A percentile compares a stretch with the other conserved stretches of the same genome.
These are phyloP conservation scores for Eucalyptus albens DNA, from an alignment of 345 rosid genomes.

Conservation along the genomic window DNA sequence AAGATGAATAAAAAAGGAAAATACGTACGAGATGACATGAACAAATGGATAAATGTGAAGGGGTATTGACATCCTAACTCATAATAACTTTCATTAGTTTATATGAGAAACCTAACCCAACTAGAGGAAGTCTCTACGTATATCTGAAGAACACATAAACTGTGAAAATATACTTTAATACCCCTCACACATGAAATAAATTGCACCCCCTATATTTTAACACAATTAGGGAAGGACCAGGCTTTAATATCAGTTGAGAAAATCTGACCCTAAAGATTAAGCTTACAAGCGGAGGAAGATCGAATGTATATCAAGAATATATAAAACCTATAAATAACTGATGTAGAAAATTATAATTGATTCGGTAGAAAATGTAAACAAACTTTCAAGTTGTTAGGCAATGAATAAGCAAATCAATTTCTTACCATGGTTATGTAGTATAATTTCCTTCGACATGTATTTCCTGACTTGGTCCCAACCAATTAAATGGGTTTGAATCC, in stretches of 20 bases:
- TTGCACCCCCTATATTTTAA: background rate
- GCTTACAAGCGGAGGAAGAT: background rate
- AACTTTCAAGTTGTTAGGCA: background rate
- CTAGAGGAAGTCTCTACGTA: background rate
- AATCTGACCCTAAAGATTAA: background rate
- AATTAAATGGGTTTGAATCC: background rate
- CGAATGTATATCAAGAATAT: background rate
- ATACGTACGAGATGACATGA: background rate
- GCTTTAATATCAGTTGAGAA: background rate
- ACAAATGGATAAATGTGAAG: background rate
- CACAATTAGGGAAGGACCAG: background rate
- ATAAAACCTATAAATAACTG: background rate
- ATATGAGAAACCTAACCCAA: background rate
- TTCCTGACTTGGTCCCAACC: background rate
- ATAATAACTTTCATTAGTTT: background rate
- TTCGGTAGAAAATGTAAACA: background rate
- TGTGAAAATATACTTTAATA: background rate
- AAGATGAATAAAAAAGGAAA: background rate
- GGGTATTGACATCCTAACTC: background rate
- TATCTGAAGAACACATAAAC: background rate
- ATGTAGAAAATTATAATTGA: background rate
- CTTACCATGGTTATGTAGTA: background rate
- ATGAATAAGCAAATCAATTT: background rate
- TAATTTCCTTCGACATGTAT: background rate
- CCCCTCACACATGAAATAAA: background rate